phyloP scores from a whole-genome alignment of 164 flowering plant species.

The Warburgia ugandensis region DNA sequence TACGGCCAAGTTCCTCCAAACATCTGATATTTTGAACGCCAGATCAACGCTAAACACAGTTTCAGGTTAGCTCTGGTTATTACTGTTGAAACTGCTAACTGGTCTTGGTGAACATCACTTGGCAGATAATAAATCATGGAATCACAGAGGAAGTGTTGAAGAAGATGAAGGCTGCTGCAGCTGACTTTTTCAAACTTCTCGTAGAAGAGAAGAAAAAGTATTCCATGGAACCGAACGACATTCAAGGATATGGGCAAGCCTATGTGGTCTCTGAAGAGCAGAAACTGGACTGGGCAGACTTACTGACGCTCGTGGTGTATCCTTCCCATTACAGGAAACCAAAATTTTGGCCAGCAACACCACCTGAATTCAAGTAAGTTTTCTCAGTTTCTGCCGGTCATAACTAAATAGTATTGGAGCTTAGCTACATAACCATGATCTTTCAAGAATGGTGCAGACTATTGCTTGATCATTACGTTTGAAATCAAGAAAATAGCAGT shows the following conservation, averaged over 20 bases:
- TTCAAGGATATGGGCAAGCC: slow-evolving; percentile 23
- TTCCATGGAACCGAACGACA: slow-evolving; percentile 17
- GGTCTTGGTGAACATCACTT: not conserved
- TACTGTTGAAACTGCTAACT: not conserved
- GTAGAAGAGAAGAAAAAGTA: slow-evolving; percentile 20
- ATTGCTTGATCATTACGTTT: too few species aligned
- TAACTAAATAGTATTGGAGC: too few species aligned
- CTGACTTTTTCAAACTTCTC: slow-evolving; percentile 20
- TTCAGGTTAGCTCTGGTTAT: not conserved
- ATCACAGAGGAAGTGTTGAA: slow-evolving; percentile 12
- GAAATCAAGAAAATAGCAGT: too few species aligned
- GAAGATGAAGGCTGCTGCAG: slow-evolving; percentile 11
- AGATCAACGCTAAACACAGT: not conserved
- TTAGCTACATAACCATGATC: too few species aligned
- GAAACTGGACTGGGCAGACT: slow-evolving; percentile 22
- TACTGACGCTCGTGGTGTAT: slow-evolving; percentile 4
- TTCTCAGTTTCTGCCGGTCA: too few species aligned
- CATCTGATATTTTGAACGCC: not conserved
- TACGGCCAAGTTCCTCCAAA: not conserved
- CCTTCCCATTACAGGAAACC: slow-evolving; percentile 9
- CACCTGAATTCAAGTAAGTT: slow-evolving; percentile 15
- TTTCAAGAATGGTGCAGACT: too few species aligned
- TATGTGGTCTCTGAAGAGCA: slow-evolving; percentile 20
- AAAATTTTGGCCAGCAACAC: slow-evolving; percentile 18
- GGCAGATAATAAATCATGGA: slow-evolving; percentile 18